Base-by-base conservation (phyloP, 345 rosid species). In the Ailanthus altissimus region DNA sequence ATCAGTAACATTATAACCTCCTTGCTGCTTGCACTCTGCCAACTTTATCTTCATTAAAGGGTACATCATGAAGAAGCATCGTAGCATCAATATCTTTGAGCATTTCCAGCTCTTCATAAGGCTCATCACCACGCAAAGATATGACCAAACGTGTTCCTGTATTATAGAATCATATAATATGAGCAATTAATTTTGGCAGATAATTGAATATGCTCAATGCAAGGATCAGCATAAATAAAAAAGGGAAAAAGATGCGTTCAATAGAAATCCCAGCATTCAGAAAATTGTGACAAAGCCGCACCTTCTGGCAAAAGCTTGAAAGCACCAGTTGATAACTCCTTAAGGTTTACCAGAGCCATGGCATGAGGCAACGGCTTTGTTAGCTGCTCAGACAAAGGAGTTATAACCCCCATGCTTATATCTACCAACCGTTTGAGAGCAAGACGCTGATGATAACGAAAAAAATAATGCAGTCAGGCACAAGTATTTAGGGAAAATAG, bases 241-340 rank as follows among this genome's bases (percentile, higher is more conserved):
- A 60, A 28, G 75, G 25, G 38, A 72, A 67, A 78, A 72, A 16
- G 5, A n/a, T 47, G 38, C 51, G 15, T 7, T 54, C 14, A n/a
- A 49, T 8, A 21, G 14, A 73, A 57, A 78, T 79, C 38, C 72
- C 49, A 14, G 59, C 62, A 58, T 42, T 45, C 14, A 0, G 59
- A 75, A 71, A 67, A 38, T 65, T 50, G 72, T 54, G 13, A 36
- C 8, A 77, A 81, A 77, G 77, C 65, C n/a, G 71, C 74, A 96
- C 99, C 99, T 92, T 91, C 94, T 43, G 98, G 98, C 87, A 96
- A 85, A 84, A 96, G 98, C 88, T 91, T 96, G 90, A 87, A 83
- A 84, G 94, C 99, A 56, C 98, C 93, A 42, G 92, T 89, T 77
- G 94, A 81, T 78, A 93, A 79, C 81, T 96, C 99, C 85, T 92